Evolutionary conservation across 805 yeast genomes (phyloP), one percentile per base, ranked within the genome.

Genomic region (Spathaspora boniae): DNA sequence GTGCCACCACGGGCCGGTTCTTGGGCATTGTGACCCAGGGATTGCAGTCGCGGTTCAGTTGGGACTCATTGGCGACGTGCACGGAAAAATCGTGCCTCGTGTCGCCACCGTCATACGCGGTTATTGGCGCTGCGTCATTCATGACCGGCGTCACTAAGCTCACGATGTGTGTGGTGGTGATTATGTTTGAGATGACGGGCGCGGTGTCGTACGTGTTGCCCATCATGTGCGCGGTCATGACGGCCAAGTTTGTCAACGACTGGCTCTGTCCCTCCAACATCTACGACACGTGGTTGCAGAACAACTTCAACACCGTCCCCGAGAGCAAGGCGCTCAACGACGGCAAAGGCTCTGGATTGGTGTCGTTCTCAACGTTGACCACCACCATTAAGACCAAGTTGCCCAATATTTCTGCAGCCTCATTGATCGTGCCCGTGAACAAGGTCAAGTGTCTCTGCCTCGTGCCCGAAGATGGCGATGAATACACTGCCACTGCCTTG

Each of bases 41-140:
- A 2, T 46, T 77, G 15, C 86, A 80, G 51, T 36, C 60, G 57
- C 11, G 50, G 50, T 17, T 61, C 26, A 35, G 51, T n/a, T 50
- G 51, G 48, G 60, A 57, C 12, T 46, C 49, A 11, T 45, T 70
- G 30, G 60, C 70, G 1, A 58, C 68, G 2, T 61, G 72, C 34
- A 69, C 76, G 0, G 58, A 59, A 19, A 65, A 61, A 31, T 54
- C 73, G 38, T 58, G 72, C 38, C 79, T 93, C 46, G 78, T 86
- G 7, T 82, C 88, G 2, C 94, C 94, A 0, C 89, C 93, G 0
- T 86, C 89, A 0, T 87, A 86, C 51, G 95, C 95, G 0, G 82
- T 86, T 7, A 86, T 87, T 16, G 95, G 96, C 0, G 87, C 95
- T 0, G 95, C 88, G 0, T 72, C 95, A 1, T 82, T 85, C 37